phyloP scores from a whole-genome alignment of 2,329 filamentous ascomycete genomes.

The Cryphonectria carpinicola region DNA sequence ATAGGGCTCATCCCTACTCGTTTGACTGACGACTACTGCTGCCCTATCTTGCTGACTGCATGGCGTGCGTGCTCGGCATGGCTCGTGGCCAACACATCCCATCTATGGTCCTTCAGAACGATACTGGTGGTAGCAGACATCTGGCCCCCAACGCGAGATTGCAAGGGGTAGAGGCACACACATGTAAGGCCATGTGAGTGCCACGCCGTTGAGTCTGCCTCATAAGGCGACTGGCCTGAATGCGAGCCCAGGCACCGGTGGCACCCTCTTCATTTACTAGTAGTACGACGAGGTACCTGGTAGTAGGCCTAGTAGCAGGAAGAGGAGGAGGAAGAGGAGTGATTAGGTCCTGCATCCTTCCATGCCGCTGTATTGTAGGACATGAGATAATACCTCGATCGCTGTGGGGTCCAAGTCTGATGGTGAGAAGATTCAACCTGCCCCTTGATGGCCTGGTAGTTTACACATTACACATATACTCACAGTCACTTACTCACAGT shows the following conservation, averaged over 20 bases:
- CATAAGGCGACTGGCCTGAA: not conserved
- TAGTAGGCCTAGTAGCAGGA: not conserved
- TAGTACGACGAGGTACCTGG: not conserved
- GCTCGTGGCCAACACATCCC: not conserved
- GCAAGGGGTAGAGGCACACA: not conserved
- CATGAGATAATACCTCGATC: not conserved
- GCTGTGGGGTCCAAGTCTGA: not conserved
- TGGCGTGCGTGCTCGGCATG: not conserved
- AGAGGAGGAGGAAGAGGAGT: not conserved
- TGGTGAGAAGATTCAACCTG: not conserved
- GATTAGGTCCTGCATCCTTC: not conserved
- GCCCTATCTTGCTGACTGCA: constrained; percentile 2
- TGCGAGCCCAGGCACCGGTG: constrained; percentile 4
- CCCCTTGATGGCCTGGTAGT: not conserved
- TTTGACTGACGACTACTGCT: not conserved
- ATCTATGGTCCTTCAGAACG: not conserved
- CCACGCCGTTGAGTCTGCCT: not conserved
- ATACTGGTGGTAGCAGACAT: not conserved
- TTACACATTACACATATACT: not conserved
- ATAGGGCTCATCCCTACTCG: not conserved
- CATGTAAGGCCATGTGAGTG: constrained; percentile 2
- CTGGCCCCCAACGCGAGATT: not conserved
- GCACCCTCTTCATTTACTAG: not conserved
- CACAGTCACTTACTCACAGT: too few species aligned
- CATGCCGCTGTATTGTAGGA: not conserved